Evolutionary conservation across 352 stramenopile species (phyloP), one percentile per base, ranked within the genome.

Genomic region (Phytophthora idaei): DNA sequence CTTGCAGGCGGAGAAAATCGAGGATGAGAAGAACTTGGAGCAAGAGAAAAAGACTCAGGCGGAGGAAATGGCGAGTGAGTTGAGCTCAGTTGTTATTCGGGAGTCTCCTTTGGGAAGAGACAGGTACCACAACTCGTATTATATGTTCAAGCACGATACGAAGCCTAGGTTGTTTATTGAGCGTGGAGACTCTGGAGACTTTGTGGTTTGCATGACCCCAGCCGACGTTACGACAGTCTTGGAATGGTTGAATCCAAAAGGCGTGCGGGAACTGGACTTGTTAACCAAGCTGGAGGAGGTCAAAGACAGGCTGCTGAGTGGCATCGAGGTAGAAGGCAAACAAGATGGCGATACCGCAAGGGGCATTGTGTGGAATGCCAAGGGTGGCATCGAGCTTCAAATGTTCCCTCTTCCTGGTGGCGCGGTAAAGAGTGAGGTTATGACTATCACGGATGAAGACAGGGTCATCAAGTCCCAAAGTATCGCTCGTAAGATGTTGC

Each of bases 41-140:
- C 64, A 78, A 48, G 82, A 89, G 39, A 86, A 78, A 64, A 83
- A 77, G 34, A 27, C 42, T 2, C 78, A 89, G 29, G 59, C 67
- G 2, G 72, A 83, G 21, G 62, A 76, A 51, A 68, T 90, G 61
- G 50, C 50, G 44, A 70, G 53, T 11, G 70, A 86, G 27, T 59
- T 90, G 14, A 76, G 60, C 34, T 75, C 76, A 29, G 55, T 93
- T 46, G 78, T 89, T 53, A 87, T 95, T 53, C 83, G 87, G 21
- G 82, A 90, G 37, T 69, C 80, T 25, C 83, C 85, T 7, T 53
- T 95, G 28, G 87, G 87, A 56, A 85, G 67, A 61, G 87, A 95
- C 54, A 77, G 87, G 32, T 93, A 80, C 29, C 84, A 92, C 69
- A 92, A 92, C 55, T 78, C 78, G 8, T 95, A 95, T 55, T 95